Evolutionary conservation across 2,329 filamentous ascomycete species (phyloP), one percentile per base, ranked within the genome.

Genomic region (Lasiodiplodia sp.): DNA sequence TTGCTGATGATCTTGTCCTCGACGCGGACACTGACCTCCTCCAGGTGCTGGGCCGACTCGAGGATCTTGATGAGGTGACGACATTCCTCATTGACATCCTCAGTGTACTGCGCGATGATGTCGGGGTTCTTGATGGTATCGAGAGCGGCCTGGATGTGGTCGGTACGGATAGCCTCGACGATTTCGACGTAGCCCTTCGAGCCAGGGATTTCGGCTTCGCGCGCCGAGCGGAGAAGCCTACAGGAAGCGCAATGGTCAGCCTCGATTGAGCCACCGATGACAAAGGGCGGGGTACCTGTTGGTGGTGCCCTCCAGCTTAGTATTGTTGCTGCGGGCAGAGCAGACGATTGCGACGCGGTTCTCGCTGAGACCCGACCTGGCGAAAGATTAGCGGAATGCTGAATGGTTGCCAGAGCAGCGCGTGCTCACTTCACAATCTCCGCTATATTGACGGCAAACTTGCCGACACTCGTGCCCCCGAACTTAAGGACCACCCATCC

Each of bases 401-500:
- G 7, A 23, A 44, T 16, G 23, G 37, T 14, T 10, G 49, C 12
- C 40, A n/a, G 44, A 80, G 78, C 81, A 88, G 86, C 83, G 37
- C 23, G 14, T 31, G 75, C 78, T 75, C 75, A 84, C 82, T 82
- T 76, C 71, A 94, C 87, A 77, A 95, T 93, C 75, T 92, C 80
- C 69, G 82, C 83, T 75, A 86, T 85, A 71, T 82, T 81, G 72
- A 82, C 86, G 65, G 94, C 91, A 75, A 97, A 97, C 82, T 98
- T 98, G 74, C 95, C 96, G 64, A 98, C 92, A 77, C 93, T 97
- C 65, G 95, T 99, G 64, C 95, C 95, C 71, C 94, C 94, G 80
- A 97, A 97, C 81, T 97, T 97, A 80, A 97, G 94, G 63, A 97
- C 92, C 37, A 97, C 86, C 94, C 94, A 97, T 51, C 83, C 83